Conservation (phyloP, 768 basidiomycete genomes). For the Ramaria sp. region DNA sequence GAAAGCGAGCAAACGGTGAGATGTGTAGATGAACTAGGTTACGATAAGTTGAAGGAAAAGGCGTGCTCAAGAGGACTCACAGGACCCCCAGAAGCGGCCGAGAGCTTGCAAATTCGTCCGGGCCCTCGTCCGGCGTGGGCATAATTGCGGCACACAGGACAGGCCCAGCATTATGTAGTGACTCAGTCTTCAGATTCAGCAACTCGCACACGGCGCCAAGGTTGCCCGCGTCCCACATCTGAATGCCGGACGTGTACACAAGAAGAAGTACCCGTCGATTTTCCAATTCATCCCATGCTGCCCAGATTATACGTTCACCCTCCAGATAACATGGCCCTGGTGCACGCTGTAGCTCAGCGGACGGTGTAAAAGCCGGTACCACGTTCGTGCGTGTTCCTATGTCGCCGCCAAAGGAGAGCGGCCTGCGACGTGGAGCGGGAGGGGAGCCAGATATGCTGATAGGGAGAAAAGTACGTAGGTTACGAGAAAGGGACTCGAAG, state of each 20-base stretch:
- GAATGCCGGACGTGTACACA: conserved; percentile 41
- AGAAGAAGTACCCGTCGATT: conserved; percentile 33
- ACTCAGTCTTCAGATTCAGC: conserved; percentile 33
- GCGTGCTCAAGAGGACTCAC: conserved; percentile 17
- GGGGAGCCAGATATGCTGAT: conserved; percentile 32
- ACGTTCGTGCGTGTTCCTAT: conserved; percentile 19
- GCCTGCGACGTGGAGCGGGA: conserved; percentile 39
- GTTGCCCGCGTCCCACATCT: conserved; percentile 54
- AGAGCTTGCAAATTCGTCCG: conserved; percentile 23
- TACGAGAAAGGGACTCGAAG: conserved; percentile 41
- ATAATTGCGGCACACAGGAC: conserved; percentile 32
- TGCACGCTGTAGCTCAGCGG: conserved; percentile 5
- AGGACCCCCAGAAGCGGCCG: conserved; percentile 26
- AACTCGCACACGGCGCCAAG: conserved; percentile 41
- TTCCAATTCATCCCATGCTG: conserved; percentile 31
- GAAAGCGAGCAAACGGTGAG: conserved; percentile 37
- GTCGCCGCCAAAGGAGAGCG: conserved; percentile 37
- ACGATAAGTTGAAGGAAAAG: not conserved
- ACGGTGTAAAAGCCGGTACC: conserved; percentile 15
- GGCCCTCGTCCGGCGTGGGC: conserved; percentile 12
- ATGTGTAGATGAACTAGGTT: conserved; percentile 10
- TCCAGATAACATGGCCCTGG: conserved; percentile 16
- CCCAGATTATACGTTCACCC: conserved; percentile 31
- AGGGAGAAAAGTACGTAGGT: conserved; percentile 45
- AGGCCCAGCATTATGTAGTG: conserved; percentile 21